Evolutionary conservation across 768 basidiomycete genomes (phyloP).

Genomic region (Mycena albidolilacea): DNA sequence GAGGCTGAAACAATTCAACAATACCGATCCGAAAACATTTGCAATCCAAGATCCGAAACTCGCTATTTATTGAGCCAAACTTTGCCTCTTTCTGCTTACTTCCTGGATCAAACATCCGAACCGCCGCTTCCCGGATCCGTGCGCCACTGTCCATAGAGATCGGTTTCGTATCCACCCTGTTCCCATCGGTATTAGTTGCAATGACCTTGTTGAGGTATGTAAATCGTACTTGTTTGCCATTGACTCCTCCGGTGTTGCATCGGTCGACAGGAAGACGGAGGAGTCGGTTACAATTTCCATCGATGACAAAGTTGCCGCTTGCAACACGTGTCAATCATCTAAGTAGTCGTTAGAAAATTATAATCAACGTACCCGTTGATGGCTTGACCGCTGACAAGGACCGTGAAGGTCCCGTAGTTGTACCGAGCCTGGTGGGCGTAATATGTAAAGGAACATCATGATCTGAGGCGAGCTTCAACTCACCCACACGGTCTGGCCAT

Average conservation of each 20-base stretch:
- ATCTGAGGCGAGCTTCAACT: no score
- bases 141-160: slow-evolving; percentile 41
- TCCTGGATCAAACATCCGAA: not conserved
- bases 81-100: no score
- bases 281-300: slow-evolving; percentile 41
- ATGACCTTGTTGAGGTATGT: no score
- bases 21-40: no score
- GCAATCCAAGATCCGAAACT: no score
- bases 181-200: no score
- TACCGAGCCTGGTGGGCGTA: slow-evolving; percentile 4
- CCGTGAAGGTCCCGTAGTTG: slow-evolving; percentile 13
- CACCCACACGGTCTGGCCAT: slow-evolving; percentile 13
- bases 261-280: slow-evolving; percentile 37
- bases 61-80: no score
- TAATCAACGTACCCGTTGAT: slow-evolving; percentile 6
- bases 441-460: not conserved
- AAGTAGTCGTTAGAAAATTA: not conserved
- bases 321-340: not conserved
- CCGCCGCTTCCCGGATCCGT: slow-evolving; percentile 1
- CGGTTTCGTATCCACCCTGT: slow-evolving; percentile 32
- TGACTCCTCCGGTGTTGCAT: slow-evolving; percentile 38
- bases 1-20: no score
- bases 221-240: slow-evolving; percentile 27
- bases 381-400: slow-evolving; percentile 8
- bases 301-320: slow-evolving; percentile 29